A percentile compares a stretch with the other conserved stretches of the same genome.
phyloP scores from a whole-genome alignment of 768 basidiomycete genomes.

The Suillus subluteus region DNA sequence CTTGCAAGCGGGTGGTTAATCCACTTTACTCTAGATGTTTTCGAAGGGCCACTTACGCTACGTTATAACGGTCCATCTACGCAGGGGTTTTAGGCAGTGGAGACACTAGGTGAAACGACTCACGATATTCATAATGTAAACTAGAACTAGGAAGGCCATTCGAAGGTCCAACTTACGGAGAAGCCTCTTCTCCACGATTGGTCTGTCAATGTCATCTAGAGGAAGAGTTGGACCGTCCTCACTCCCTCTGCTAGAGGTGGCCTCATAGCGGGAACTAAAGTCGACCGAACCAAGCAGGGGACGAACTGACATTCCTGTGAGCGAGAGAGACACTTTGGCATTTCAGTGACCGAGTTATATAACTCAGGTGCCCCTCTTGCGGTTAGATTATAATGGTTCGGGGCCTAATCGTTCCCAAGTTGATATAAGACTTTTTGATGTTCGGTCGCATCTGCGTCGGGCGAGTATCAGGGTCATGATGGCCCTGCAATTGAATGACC shows the following conservation, averaged over 20 bases:
- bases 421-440: neutral
- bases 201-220: constrained; percentile 21
- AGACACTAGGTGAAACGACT: constrained; percentile 17
- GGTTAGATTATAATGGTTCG: neutral
- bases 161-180: constrained; percentile 46
- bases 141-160: constrained; percentile 46
- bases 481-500: no score
- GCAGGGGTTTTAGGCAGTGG: constrained; percentile 1
- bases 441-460: no score
- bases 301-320: neutral
- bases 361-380: neutral
- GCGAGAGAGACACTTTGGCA: neutral
- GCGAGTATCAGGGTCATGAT: no score
- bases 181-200: constrained; percentile 48
- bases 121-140: constrained; percentile 52
- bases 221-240: neutral
- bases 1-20: constrained; percentile 34
- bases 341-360: no score
- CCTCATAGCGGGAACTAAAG: neutral
- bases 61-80: constrained; percentile 68
- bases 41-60: constrained; percentile 44
- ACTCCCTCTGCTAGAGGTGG: neutral
- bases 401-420: neutral
- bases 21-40: neutral
- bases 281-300: neutral